phyloP scores from a whole-genome alignment of 441 rosid species.

The Rhodomyrtus psidioides region DNA sequence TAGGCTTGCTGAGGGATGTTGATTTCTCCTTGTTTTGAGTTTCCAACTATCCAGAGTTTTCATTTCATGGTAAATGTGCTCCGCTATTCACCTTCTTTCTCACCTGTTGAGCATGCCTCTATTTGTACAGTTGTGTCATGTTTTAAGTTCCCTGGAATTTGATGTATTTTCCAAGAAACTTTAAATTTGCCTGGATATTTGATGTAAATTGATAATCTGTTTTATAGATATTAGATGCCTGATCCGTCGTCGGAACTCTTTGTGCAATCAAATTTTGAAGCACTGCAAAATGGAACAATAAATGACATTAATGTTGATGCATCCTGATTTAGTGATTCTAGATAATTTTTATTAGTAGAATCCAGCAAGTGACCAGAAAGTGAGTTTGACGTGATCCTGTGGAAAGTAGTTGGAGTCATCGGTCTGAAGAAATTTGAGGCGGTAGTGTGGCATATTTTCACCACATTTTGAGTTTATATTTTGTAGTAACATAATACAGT shows the following conservation, averaged over 20 bases:
- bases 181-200: background rate
- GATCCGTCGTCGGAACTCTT: background rate
- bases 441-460: background rate
- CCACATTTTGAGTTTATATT: background rate
- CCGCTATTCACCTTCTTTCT: background rate
- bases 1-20: background rate
- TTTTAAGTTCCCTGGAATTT: background rate
- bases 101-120: background rate
- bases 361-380: background rate
- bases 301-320: background rate
- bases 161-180: background rate
- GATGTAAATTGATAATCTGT: background rate
- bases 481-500: background rate
- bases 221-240: background rate
- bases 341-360: background rate
- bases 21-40: conserved; percentile 8
- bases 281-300: background rate
- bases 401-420: background rate
- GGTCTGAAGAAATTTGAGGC: background rate
- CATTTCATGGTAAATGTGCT: background rate
- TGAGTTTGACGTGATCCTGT: background rate
- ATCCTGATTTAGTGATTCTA: background rate
- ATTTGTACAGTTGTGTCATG: background rate
- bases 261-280: background rate
- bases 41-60: background rate